Evolutionary conservation across 768 basidiomycete genomes (phyloP).

Genomic region (Epithele typhae): DNA sequence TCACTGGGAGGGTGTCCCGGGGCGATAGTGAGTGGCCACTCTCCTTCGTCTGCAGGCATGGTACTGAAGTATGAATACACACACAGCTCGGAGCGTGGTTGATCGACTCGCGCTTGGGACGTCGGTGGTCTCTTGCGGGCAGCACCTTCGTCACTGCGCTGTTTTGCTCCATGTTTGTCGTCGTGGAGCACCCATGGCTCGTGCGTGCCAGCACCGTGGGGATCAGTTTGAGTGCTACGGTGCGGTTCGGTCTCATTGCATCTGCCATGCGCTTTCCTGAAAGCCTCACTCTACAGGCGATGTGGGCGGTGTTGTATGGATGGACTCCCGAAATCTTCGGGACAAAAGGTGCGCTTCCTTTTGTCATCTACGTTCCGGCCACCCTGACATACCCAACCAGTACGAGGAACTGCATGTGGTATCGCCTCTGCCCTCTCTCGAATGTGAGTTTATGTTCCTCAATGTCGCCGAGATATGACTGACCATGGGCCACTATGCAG

Average conservation of each 20-base stretch:
- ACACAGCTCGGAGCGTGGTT: conserved; percentile 79
- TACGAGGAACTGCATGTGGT: conserved; percentile 85
- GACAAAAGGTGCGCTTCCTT: too few relatives aligned
- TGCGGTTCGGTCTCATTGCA: too few relatives aligned
- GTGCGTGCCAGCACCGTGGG: conserved; percentile 70
- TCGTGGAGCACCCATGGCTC: conserved; percentile 51
- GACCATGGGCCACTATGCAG: conserved; percentile 31
- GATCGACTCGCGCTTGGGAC: conserved; percentile 66
- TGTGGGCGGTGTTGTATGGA: conserved; percentile 88
- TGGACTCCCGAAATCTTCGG: conserved; percentile 89
- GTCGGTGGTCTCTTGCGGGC: conserved; percentile 66
- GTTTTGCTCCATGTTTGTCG: conserved; percentile 67
- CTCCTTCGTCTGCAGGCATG: background rate
- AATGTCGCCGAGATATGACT: background rate
- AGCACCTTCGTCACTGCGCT: conserved; percentile 74
- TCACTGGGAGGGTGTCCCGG: conserved; percentile 84
- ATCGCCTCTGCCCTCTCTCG: conserved; percentile 83
- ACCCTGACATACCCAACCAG: conserved; percentile 25
- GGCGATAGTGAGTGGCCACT: conserved; percentile 53
- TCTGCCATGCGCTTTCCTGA: too few relatives aligned
- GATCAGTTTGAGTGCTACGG: conserved; percentile 73
- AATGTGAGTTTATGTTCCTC: conserved; percentile 47
- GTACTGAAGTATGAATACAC: background rate
- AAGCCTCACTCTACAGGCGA: conserved; percentile 40
- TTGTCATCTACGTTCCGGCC: too few relatives aligned